Conservation (phyloP, 2,329 filamentous ascomycete genomes). For the Capronia americana region DNA sequence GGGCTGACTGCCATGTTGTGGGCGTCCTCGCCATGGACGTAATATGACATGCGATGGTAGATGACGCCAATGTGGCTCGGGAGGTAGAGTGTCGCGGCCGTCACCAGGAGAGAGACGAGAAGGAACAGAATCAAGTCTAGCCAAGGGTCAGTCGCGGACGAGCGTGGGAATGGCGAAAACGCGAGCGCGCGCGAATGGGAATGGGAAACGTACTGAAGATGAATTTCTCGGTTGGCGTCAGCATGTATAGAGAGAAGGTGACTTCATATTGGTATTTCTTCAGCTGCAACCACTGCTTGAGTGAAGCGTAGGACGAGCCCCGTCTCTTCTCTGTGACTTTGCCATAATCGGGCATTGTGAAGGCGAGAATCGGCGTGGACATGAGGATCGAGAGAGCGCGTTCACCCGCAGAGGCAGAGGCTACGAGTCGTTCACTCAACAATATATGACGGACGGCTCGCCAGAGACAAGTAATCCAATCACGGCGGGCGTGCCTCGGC, state of each 20-base stretch:
- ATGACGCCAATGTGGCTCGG: constrained; percentile 88
- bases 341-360: constrained; percentile 29
- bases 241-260: constrained; percentile 95
- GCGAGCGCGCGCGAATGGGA: neutral
- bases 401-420: neutral
- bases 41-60: constrained; percentile 87
- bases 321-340: constrained; percentile 30
- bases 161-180: neutral
- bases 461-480: neutral
- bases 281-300: constrained; percentile 85
- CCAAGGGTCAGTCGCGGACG: constrained; percentile 6
- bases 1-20: constrained; percentile 42
- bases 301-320: constrained; percentile 49
- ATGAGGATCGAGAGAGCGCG: constrained; percentile 9
- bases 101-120: constrained; percentile 81
- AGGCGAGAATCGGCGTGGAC: constrained; percentile 18
- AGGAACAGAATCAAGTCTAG: constrained; percentile 91
- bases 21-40: constrained; percentile 77
- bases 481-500: neutral
- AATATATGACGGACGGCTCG: neutral
- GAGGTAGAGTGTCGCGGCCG: constrained; percentile 89
- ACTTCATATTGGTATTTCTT: constrained; percentile 99
- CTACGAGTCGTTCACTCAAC: neutral
- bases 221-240: constrained; percentile 94
- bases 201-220: constrained; percentile 78